Evolutionary conservation across 805 yeast species (phyloP).

Genomic region (Metschnikowia matae): DNA sequence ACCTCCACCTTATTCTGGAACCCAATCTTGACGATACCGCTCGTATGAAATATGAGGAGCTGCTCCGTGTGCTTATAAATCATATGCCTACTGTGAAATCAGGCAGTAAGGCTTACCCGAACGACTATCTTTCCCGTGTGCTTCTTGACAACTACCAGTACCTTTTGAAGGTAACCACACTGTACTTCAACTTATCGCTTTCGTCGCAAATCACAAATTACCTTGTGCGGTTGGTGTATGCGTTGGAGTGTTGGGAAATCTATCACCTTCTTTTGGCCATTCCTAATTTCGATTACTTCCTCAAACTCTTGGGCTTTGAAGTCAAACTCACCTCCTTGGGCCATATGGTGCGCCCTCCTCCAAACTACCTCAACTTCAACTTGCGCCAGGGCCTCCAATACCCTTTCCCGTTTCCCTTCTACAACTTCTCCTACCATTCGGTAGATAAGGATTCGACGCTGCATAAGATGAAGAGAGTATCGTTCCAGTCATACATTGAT

Average conservation of each 20-base stretch:
- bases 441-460: slow-evolving; percentile 23
- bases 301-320: slow-evolving; percentile 33
- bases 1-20: slow-evolving; percentile 27
- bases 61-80: slow-evolving; percentile 24
- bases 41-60: slow-evolving; percentile 26
- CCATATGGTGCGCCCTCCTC: slow-evolving; percentile 37
- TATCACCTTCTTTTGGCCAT: slow-evolving; percentile 35
- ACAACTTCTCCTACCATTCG: slow-evolving; percentile 41
- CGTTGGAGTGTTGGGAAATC: slow-evolving; percentile 42
- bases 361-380: slow-evolving; percentile 30
- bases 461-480: slow-evolving; percentile 23
- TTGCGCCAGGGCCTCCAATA: slow-evolving; percentile 41
- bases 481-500: slow-evolving; percentile 35
- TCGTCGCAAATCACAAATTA: slow-evolving; percentile 38
- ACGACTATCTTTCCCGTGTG: slow-evolving; percentile 32
- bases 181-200: slow-evolving; percentile 36
- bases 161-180: slow-evolving; percentile 27
- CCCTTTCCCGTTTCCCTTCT: slow-evolving; percentile 44
- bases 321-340: slow-evolving; percentile 35
- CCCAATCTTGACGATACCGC: slow-evolving; percentile 28
- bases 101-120: slow-evolving; percentile 25
- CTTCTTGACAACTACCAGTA: slow-evolving; percentile 36
- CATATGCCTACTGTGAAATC: slow-evolving; percentile 20
- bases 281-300: slow-evolving; percentile 32
- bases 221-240: slow-evolving; percentile 35